Percentiles rank a stretch among this genome's conserved stretches.
These are phyloP conservation scores for Globisporangium cylindrosporum DNA, from an alignment of 352 stramenopile species.

Conservation along the genomic window DNA sequence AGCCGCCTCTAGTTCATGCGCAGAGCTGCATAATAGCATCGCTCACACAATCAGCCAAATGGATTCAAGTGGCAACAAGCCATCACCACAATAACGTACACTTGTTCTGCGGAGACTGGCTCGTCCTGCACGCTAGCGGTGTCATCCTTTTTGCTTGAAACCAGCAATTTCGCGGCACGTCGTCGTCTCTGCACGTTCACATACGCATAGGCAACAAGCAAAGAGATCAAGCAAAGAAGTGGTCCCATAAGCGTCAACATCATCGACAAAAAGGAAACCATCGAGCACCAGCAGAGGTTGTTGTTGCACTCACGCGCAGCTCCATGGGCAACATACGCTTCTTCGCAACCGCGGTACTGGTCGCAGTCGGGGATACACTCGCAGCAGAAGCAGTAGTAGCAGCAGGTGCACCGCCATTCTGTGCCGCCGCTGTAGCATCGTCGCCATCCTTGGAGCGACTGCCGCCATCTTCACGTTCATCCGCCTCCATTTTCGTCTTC, in stretches of 20 bases:
- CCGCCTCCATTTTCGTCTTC: not conserved
- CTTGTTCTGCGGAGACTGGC: not conserved
- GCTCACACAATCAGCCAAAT: not conserved
- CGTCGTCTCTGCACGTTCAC: constrained; percentile 42
- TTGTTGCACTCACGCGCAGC: constrained; percentile 43
- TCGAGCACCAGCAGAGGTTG: not conserved
- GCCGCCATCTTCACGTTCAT: not conserved
- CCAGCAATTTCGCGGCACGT: constrained; percentile 55
- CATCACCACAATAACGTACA: not conserved
- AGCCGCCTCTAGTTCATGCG: not conserved
- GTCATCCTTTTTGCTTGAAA: not conserved
- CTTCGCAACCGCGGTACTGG: constrained; percentile 28
- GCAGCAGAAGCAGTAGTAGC: not conserved
- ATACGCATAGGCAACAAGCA: not conserved
- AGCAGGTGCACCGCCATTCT: constrained; percentile 2
- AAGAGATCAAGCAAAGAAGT: not conserved
- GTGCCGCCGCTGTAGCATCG: not conserved
- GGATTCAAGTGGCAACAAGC: not conserved
- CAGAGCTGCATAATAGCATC: not conserved
- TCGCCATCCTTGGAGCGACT: not conserved
- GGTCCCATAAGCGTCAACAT: constrained; percentile 4
- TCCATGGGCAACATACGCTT: constrained; percentile 74
- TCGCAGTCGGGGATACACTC: not conserved
- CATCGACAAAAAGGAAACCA: not conserved
- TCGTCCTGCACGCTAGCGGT: not conserved